phyloP scores from a whole-genome alignment of 768 basidiomycete genomes.

The Dendrothele bispora region DNA sequence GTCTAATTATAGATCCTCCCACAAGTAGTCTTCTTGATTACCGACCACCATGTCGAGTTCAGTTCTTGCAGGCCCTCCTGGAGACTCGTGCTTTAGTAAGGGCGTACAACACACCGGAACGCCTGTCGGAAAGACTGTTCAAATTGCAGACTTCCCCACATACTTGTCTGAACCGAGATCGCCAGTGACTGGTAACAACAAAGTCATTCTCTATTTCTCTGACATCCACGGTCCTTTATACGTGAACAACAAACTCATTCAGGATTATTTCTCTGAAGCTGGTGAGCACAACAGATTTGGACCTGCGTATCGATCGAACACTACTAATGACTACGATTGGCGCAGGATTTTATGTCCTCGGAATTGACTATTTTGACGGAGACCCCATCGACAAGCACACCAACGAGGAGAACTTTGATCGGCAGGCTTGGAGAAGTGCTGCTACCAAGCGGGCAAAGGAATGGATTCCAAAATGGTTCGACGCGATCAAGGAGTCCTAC shows the following conservation, averaged over 20 bases:
- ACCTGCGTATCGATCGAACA: background rate
- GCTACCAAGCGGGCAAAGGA: constrained; percentile 34
- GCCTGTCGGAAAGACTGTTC: constrained; percentile 39
- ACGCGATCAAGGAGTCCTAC: constrained; percentile 46
- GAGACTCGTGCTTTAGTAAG: constrained; percentile 52
- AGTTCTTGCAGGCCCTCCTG: constrained; percentile 39
- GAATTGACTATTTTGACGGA: constrained; percentile 65
- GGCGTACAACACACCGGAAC: constrained; percentile 53
- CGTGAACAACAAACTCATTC: constrained; percentile 56
- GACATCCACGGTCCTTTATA: constrained; percentile 64
- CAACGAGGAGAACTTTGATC: constrained; percentile 36
- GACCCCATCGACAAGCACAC: constrained; percentile 46
- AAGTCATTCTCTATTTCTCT: constrained; percentile 54
- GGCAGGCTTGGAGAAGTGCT: constrained; percentile 41
- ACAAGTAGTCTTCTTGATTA: no score
- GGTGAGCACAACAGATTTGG: constrained; percentile 33
- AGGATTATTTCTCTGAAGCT: constrained; percentile 62
- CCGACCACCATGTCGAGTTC: no score
- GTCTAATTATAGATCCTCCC: no score
- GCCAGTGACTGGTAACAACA: constrained; percentile 12
- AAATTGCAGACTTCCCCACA: constrained; percentile 45
- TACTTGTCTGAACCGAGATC: constrained; percentile 52
- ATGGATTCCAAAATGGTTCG: constrained; percentile 49
- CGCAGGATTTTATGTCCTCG: constrained; percentile 57
- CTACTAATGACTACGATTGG: background rate